Evolutionary conservation across 345 rosid genomes (phyloP).

Genomic region (rapeseed (Brassica napus)): Da-Ae NC_063447.1:41105001-41105500

Average conservation of each 20-base stretch:
- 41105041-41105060: slow-evolving; percentile 70
- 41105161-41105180: slow-evolving; percentile 47
- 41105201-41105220: slow-evolving; percentile 42
- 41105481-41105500: not conserved
- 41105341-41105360: slow-evolving; percentile 46
- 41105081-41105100: slow-evolving; percentile 55
- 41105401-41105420: slow-evolving; percentile 45
- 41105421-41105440: slow-evolving; percentile 38
- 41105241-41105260: slow-evolving; percentile 47
- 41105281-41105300: slow-evolving; percentile 52
- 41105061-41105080: slow-evolving; percentile 81
- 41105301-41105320: slow-evolving; percentile 40
- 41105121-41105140: not conserved
- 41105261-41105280: slow-evolving; percentile 47
- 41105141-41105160: slow-evolving; percentile 40
- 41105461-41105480: slow-evolving; percentile 12
- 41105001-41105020: slow-evolving; percentile 78
- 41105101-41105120: not conserved
- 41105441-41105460: slow-evolving; percentile 57
- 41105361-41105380: slow-evolving; percentile 67
- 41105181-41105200: slow-evolving; percentile 46
- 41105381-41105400: slow-evolving; percentile 71
- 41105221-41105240: slow-evolving; percentile 46
- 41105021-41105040: slow-evolving; percentile 73
- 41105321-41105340: slow-evolving; percentile 45